Percentiles rank a stretch among this genome's conserved stretches.
These are phyloP conservation scores for Quercus tomentella DNA, from an alignment of 331 rosid genomes.

Conservation along the genomic window DNA sequence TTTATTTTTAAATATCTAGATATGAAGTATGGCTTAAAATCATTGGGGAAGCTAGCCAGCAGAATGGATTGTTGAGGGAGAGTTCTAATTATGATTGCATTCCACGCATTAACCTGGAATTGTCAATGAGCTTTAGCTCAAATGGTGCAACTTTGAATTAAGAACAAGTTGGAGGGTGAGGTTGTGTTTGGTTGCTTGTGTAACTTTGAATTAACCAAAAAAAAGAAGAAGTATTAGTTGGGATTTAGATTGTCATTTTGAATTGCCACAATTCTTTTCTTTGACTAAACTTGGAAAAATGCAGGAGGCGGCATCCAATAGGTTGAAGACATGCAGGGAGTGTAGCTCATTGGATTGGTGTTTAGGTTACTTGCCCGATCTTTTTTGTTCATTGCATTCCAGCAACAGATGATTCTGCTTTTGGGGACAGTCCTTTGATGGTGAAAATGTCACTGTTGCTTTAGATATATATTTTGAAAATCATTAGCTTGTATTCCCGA, in stretches of 20 bases:
- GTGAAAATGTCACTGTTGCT: slow-evolving; percentile 26
- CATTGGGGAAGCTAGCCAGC: neutral
- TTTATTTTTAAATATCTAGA: neutral
- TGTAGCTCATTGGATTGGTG: slow-evolving; percentile 31
- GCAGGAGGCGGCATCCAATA: slow-evolving; percentile 95
- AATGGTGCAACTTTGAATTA: no score
- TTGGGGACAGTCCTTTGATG: slow-evolving; percentile 32
- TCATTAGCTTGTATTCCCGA: slow-evolving; percentile 22
- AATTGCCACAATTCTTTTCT: neutral
- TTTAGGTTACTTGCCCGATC: slow-evolving; percentile 47
- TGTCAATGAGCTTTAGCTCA: no score
- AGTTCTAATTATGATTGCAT: neutral
- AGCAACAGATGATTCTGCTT: slow-evolving; percentile 32
- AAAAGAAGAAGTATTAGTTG: neutral
- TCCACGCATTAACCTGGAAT: neutral
- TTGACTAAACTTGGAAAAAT: slow-evolving; percentile 20
- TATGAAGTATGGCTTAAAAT: neutral
- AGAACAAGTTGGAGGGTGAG: neutral
- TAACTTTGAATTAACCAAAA: no score
- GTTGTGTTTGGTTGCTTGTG: neutral
- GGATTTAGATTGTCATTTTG: neutral
- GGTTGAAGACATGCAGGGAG: slow-evolving; percentile 47
- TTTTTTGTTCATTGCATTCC: slow-evolving; percentile 43
- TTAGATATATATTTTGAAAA: slow-evolving; percentile 18
- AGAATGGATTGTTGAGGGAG: no score